Evolutionary conservation across 108 stramenopile genomes (phyloP), one percentile per base, ranked within the genome.

Genomic region (Chaetoceros muelleri): DNA sequence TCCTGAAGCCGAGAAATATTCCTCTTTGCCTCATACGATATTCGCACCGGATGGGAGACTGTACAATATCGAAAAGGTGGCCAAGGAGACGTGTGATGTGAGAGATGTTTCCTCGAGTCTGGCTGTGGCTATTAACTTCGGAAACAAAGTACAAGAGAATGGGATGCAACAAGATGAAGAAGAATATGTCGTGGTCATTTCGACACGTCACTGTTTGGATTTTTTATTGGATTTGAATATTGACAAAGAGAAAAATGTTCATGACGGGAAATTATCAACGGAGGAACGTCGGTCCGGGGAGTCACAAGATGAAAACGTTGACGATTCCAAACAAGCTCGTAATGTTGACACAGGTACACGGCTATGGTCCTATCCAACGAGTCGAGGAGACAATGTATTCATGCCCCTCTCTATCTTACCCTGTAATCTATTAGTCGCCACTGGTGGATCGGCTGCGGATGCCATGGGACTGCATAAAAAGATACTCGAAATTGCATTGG

Each of bases 1-100:
- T 1, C 25, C 52, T 2, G 79, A 82, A 51, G 65, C 54, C 19
- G 48, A 60, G 3, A 58, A 60, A 29, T 84, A 80, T 55, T 60
- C 44, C 17, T 55, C 69, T n/a, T 54, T 79, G 3, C 81, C 82
- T 1, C 81, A 80, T 1, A 80, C 62, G 19, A 75, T 84, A 1
- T 90, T 90, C 62, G 84, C 85, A 26, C 83, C 89, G 0, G 76
- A 67, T 26, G 89, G 89, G 24, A 60, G 84, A 47, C 62, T 90
- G 16, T 68, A 74, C 53, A 65, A 71, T 19, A 79, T 90, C 0
- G 84, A 90, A 60, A 55, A 63, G 1, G 67, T 62, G 3, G 66
- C 70, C 10, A 51, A 62, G 45, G 69, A 67, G 48, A 63, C 76
- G 0, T 49, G 22, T 53, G 48, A 56, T 17, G 44, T 52, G 21